phyloP scores from a whole-genome alignment of 495 filamentous ascomycete genomes.

The Penicillium pancosmium region DNA sequence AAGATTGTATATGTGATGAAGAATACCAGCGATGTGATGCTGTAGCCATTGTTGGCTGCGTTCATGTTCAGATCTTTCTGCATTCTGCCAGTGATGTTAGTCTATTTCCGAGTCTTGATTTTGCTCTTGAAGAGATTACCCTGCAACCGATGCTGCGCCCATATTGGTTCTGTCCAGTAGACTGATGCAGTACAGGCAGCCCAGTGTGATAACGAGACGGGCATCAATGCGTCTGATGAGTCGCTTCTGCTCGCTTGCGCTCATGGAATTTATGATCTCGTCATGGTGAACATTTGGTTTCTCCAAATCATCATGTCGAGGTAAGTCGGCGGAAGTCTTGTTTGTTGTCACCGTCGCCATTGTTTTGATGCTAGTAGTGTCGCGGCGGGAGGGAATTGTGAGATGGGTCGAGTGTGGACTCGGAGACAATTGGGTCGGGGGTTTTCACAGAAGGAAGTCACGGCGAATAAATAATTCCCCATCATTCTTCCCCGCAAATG shows the following conservation, averaged over 20 bases:
- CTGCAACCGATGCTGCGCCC: slow-evolving; percentile 10
- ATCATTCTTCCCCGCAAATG: background rate
- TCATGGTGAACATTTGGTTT: slow-evolving; percentile 3
- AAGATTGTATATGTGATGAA: slow-evolving; percentile 23
- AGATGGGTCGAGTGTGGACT: background rate
- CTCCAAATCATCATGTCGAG: background rate
- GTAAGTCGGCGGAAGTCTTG: background rate
- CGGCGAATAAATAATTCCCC: background rate
- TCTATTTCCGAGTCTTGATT: background rate
- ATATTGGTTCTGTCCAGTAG: slow-evolving; percentile 12
- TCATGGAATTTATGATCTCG: slow-evolving; percentile 8
- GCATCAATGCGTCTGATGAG: slow-evolving; percentile 13
- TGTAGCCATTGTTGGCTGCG: slow-evolving; percentile 12
- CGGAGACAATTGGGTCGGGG: background rate
- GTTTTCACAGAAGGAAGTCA: background rate
- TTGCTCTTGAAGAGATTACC: background rate
- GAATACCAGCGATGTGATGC: slow-evolving; percentile 13
- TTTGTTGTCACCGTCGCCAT: background rate
- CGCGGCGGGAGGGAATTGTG: background rate
- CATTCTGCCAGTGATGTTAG: background rate
- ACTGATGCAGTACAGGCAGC: slow-evolving; percentile 12
- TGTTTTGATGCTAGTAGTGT: background rate
- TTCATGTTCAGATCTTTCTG: slow-evolving; percentile 13
- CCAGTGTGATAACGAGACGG: slow-evolving; percentile 11
- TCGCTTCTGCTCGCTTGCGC: slow-evolving; percentile 10